These are phyloP conservation scores for Microsporum audouinii DNA, from an alignment of 2,329 filamentous ascomycete genomes.

Conservation along the genomic window DNA sequence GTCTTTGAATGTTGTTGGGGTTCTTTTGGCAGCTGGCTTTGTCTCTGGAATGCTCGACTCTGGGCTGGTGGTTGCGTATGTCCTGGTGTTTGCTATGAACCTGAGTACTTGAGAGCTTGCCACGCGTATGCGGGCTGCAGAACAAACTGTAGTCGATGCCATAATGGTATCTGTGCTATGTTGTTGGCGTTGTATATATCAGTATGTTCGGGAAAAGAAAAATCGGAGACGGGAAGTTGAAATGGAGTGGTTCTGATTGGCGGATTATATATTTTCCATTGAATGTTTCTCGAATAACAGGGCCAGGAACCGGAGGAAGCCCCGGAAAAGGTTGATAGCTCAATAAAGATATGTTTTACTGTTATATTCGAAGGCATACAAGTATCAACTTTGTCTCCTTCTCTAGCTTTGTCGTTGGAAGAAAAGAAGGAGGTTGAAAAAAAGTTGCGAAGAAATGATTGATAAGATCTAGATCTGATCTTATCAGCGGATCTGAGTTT, in stretches of 20 bases:
- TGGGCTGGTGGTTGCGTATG: slow-evolving; percentile 30
- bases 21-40: slow-evolving; percentile 28
- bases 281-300: not conserved
- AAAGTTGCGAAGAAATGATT: not conserved
- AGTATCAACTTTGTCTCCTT: not conserved
- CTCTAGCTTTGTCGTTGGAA: not conserved
- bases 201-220: not conserved
- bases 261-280: slow-evolving; percentile 3
- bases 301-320: not conserved
- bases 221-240: not conserved
- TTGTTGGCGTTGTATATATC: not conserved
- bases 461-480: slow-evolving; percentile 2
- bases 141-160: not conserved
- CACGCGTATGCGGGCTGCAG: not conserved
- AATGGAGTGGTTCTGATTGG: not conserved
- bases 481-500: not conserved
- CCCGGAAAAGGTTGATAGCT: not conserved
- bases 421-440: not conserved
- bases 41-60: slow-evolving; percentile 23
- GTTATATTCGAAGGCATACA: not conserved
- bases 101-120: not conserved
- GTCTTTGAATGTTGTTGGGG: slow-evolving; percentile 47
- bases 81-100: slow-evolving; percentile 16
- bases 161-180: not conserved
- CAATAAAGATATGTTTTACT: not conserved